Conservation (phyloP, 495 filamentous ascomycete species). For the Terfezia boudieri region DNA sequence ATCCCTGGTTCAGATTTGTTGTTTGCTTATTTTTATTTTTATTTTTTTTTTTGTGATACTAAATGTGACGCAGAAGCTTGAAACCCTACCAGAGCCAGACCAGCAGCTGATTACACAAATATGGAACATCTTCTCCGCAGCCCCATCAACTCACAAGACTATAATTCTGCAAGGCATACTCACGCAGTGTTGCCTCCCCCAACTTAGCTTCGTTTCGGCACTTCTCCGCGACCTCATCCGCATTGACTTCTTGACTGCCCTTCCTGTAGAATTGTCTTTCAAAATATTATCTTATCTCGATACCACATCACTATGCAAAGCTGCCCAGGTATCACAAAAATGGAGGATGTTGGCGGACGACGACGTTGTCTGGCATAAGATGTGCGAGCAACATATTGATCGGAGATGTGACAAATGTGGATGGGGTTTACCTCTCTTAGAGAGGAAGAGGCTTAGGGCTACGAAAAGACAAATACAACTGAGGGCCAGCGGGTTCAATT, state of each 20-base stretch:
- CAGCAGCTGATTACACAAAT: constrained; percentile 88
- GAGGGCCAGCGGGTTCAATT: constrained; percentile 31
- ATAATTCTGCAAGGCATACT: constrained; percentile 91
- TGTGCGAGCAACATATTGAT: constrained; percentile 98
- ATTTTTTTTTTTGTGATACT: not conserved
- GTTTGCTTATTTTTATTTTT: not conserved
- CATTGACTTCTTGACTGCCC: constrained; percentile 77
- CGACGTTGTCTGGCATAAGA: constrained; percentile 93
- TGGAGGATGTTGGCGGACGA: constrained; percentile 83
- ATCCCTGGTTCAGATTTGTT: not conserved
- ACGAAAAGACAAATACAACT: constrained; percentile 69
- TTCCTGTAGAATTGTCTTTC: constrained; percentile 77
- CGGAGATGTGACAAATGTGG: constrained; percentile 93
- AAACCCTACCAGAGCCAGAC: constrained; percentile 56
- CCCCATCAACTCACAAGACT: constrained; percentile 76
- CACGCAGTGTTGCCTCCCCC: constrained; percentile 88
- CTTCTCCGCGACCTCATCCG: constrained; percentile 77
- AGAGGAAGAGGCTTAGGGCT: constrained; percentile 66
- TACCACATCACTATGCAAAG: constrained; percentile 88
- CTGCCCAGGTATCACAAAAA: constrained; percentile 73
- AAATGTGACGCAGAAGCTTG: constrained; percentile 37
- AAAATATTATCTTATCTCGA: constrained; percentile 86
- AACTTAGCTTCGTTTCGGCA: constrained; percentile 74
- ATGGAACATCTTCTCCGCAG: constrained; percentile 93
- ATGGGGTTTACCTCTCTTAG: constrained; percentile 76